Percentiles rank a stretch among this genome's conserved stretches.
Evolutionary conservation across 1,284 basidiomycete genomes (phyloP).

Genomic region (Tilletia caries): DNA sequence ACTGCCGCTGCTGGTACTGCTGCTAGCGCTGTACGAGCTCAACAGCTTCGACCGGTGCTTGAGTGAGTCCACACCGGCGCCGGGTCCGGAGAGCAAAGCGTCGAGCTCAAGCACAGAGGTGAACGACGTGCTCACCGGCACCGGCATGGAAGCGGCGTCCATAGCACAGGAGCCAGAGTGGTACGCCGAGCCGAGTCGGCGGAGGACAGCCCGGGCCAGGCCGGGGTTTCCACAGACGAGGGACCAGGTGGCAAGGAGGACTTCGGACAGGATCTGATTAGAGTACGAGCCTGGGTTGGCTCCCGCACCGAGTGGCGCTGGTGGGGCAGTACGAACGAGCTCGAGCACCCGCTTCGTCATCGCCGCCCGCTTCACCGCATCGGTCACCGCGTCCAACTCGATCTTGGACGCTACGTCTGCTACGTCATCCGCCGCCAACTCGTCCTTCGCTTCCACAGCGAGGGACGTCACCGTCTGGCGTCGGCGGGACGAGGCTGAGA

Average conservation of each 20-base stretch:
- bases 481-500: background rate
- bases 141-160: too few species aligned
- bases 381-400: constrained; percentile 27
- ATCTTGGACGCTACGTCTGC: constrained; percentile 18
- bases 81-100: background rate
- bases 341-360: constrained; percentile 30
- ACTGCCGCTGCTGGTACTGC: too few species aligned
- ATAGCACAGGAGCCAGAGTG: constrained; percentile 14
- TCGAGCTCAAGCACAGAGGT: constrained; percentile 7
- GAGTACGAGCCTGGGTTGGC: constrained; percentile 6
- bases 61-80: background rate
- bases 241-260: constrained; percentile 41
- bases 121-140: background rate
- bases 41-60: background rate
- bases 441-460: background rate
- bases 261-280: constrained; percentile 29
- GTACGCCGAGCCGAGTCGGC: constrained; percentile 22
- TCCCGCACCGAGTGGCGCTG: constrained; percentile 10
- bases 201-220: constrained; percentile 23
- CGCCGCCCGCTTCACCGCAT: constrained; percentile 23
- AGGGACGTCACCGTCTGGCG: background rate
- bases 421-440: background rate
- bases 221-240: constrained; percentile 32
- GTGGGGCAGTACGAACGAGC: constrained; percentile 31
- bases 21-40: background rate